Evolutionary conservation across 1,139 yeast genomes (phyloP).

Genomic region (Suhomyces bribrorum): DNA sequence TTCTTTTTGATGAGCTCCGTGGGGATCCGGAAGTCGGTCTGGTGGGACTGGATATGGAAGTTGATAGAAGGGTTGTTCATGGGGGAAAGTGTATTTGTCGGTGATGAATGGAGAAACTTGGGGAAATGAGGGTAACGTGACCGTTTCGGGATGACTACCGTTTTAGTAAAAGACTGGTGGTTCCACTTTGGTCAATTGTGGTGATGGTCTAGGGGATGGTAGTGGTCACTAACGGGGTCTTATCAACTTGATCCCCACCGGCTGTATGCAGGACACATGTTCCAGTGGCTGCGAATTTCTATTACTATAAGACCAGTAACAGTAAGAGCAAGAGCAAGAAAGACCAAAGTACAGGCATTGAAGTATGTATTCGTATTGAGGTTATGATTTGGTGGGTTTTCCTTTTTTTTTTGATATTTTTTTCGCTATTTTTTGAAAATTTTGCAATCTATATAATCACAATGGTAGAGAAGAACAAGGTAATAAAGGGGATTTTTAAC

Average conservation of each 20-base stretch:
- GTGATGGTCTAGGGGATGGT: no score
- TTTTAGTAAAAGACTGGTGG: not conserved
- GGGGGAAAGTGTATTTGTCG: not conserved
- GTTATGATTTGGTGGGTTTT: not conserved
- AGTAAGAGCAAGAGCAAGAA: not conserved
- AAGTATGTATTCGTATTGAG: not conserved
- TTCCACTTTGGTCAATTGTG: not conserved
- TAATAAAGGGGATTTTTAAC: no score
- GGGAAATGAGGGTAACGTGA: not conserved
- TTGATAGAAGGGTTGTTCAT: slow-evolving; percentile 46
- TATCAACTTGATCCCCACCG: not conserved
- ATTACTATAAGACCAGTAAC: not conserved
- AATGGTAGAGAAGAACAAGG: no score
- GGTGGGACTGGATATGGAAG: slow-evolving; percentile 46
- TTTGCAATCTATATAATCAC: no score
- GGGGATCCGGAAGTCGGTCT: slow-evolving; percentile 62
- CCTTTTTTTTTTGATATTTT: not conserved
- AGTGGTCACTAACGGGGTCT: not conserved
- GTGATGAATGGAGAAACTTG: not conserved
- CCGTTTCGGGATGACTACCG: not conserved
- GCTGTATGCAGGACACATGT: not conserved
- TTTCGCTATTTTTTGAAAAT: not conserved
- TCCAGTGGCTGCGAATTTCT: not conserved
- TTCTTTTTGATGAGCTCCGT: slow-evolving; percentile 60
- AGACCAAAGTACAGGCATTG: not conserved